Evolutionary conservation across 768 basidiomycete species (phyloP).

Genomic region (Xerocomus brunneocitrinus): DNA sequence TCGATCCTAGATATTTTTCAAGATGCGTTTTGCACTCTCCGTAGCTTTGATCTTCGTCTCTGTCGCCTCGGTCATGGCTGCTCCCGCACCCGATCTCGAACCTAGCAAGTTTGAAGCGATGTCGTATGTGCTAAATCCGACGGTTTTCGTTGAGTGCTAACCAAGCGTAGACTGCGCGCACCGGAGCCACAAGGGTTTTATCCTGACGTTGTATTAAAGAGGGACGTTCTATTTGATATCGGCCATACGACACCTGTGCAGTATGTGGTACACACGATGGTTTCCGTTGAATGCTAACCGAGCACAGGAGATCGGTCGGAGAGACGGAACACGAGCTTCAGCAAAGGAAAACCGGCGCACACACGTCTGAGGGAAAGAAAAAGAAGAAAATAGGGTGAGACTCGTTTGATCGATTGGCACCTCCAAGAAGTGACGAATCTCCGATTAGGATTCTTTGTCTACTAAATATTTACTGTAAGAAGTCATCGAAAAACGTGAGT

Average conservation of each 20-base stretch:
- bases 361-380: neutral
- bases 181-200: no score
- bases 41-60: neutral
- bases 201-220: no score
- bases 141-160: neutral
- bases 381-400: neutral
- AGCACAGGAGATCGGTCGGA: neutral
- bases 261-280: neutral
- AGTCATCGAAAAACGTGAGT: no score
- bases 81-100: neutral
- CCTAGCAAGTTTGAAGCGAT: neutral
- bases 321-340: neutral
- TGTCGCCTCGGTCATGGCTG: neutral
- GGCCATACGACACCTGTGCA: no score
- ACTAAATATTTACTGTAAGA: no score
- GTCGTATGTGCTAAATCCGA: neutral
- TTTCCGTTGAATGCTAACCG: neutral
- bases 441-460: no score
- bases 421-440: neutral
- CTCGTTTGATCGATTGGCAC: neutral
- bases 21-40: neutral
- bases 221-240: no score
- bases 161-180: neutral
- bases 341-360: neutral
- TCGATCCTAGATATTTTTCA: neutral